phyloP scores from a whole-genome alignment of 2,329 filamentous ascomycete species.

The Hymenoscyphus repandus region DNA sequence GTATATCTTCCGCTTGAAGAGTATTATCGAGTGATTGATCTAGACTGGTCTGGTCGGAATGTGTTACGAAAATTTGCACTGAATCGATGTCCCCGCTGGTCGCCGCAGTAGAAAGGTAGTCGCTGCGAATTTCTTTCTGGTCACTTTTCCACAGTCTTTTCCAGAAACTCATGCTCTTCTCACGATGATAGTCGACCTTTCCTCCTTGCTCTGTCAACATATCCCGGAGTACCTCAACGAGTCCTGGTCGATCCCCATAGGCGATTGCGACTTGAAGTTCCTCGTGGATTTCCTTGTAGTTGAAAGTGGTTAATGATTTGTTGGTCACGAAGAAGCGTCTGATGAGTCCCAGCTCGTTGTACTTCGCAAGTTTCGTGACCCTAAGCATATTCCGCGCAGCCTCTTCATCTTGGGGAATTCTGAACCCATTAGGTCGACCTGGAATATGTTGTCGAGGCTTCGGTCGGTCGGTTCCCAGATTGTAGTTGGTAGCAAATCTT shows the following conservation, averaged over 20 bases:
- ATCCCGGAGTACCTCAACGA: slow-evolving; percentile 13
- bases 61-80: neutral
- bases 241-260: slow-evolving; percentile 4
- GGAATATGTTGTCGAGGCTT: neutral
- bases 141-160: slow-evolving; percentile 5
- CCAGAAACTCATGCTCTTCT: slow-evolving; percentile 7
- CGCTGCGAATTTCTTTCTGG: slow-evolving; percentile 7
- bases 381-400: neutral
- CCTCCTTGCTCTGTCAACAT: slow-evolving; percentile 7
- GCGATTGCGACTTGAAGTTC: neutral
- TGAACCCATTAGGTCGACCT: neutral
- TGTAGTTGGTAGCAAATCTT: neutral
- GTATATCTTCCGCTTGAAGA: neutral
- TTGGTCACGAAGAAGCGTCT: neutral
- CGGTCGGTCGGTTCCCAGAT: neutral
- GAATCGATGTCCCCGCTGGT: slow-evolving; percentile 5
- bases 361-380: neutral
- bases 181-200: slow-evolving; percentile 10
- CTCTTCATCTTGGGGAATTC: neutral
- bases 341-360: neutral
- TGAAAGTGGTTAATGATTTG: neutral
- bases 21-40: slow-evolving; percentile 2
- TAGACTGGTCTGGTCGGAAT: slow-evolving; percentile 3
- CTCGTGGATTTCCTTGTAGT: neutral
- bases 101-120: slow-evolving; percentile 10